Conservation (phyloP, 345 rosid species). For the Eucalyptus microcorys region DNA sequence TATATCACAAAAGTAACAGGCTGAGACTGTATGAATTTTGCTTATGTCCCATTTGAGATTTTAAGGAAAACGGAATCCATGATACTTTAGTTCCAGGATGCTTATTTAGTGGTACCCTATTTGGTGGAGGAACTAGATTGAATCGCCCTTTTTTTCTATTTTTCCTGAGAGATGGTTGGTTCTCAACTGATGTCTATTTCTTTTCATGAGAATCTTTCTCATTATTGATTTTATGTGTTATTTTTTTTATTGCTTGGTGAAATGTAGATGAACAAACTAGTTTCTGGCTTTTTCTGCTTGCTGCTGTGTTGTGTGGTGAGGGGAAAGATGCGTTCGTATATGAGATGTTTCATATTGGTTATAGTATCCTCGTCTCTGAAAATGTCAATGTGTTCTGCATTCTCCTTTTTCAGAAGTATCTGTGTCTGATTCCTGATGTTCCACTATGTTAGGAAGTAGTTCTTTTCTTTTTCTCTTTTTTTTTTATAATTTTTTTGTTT, state of each 20-base stretch:
- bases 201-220: background rate
- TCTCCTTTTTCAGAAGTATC: background rate
- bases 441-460: background rate
- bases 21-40: background rate
- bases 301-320: background rate
- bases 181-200: background rate
- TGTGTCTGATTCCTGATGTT: background rate
- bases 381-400: background rate
- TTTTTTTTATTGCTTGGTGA: background rate
- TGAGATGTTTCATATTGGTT: background rate
- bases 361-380: background rate
- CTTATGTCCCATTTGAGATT: background rate
- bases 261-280: background rate
- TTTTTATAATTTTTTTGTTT: background rate
- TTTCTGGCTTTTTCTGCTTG: background rate
- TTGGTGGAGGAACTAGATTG: background rate
- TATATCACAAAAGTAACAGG: background rate
- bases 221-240: background rate
- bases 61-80: background rate
- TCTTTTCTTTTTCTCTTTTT: background rate
- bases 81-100: background rate
- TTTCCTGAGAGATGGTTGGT: background rate
- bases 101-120: background rate
- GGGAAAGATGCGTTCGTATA: background rate
- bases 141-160: background rate